Conservation (phyloP, 305 asterid genomes). For the Plantago coronopus region DNA sequence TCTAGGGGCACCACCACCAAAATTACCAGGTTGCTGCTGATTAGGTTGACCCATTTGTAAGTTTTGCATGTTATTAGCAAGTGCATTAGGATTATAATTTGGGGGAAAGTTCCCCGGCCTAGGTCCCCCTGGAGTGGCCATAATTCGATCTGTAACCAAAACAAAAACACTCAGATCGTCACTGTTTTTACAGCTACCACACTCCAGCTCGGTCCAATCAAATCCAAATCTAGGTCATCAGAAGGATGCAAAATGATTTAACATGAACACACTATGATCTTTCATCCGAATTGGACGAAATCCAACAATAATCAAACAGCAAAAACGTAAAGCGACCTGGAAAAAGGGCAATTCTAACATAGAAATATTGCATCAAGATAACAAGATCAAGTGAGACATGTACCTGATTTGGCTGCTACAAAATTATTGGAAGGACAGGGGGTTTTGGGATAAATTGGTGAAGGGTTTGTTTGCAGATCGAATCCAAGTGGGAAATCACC, state of each 20-base stretch:
- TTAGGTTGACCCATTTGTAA: slow-evolving; percentile 58
- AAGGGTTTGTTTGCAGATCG: too few relatives aligned
- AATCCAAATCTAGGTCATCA: slow-evolving; percentile 3
- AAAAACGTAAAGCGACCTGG: too few relatives aligned
- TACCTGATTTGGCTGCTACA: too few relatives aligned
- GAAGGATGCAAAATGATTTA: background rate
- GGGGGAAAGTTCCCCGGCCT: slow-evolving; percentile 84
- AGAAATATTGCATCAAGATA: too few relatives aligned
- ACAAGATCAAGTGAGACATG: too few relatives aligned
- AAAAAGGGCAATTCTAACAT: too few relatives aligned
- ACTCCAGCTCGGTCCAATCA: background rate
- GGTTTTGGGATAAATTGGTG: too few relatives aligned
- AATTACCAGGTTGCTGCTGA: slow-evolving; percentile 42
- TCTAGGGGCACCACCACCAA: slow-evolving; percentile 47
- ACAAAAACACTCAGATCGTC: background rate
- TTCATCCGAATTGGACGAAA: background rate
- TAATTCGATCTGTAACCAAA: slow-evolving; percentile 26
- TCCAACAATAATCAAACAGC: background rate
- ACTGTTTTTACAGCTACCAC: background rate
- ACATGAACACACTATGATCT: background rate
- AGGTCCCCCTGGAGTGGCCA: slow-evolving; percentile 91
- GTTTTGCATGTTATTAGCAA: slow-evolving; percentile 79
- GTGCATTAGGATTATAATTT: slow-evolving; percentile 69
- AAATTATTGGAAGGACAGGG: too few relatives aligned
- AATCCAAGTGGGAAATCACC: too few relatives aligned